These are phyloP conservation scores for Eucalyptus dawsonii DNA, from an alignment of 345 rosid genomes.

Conservation along the genomic window DNA sequence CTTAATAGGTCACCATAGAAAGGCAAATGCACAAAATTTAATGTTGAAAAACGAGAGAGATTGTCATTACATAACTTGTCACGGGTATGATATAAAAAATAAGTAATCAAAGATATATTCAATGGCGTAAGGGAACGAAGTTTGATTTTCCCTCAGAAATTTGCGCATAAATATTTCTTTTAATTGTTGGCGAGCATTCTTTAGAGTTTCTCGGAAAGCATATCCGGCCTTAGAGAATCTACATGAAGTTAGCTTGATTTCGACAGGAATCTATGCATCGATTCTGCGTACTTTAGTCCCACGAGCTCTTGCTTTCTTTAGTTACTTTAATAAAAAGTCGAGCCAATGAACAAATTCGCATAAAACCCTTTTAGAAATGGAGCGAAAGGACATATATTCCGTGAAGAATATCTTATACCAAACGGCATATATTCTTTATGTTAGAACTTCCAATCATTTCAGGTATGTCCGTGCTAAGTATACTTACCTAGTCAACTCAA, in stretches of 20 bases:
- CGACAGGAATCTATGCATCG: neutral
- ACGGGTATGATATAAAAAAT: neutral
- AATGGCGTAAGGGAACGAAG: neutral
- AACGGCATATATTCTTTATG: neutral
- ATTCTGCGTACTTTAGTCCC: neutral
- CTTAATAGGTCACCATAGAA: neutral
- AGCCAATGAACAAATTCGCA: neutral
- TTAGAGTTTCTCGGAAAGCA: neutral
- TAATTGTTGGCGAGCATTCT: neutral
- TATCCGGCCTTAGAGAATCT: neutral
- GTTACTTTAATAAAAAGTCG: neutral
- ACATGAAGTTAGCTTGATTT: neutral
- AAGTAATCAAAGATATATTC: neutral
- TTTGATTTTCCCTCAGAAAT: neutral
- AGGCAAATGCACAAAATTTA: neutral
- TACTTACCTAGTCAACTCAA: neutral
- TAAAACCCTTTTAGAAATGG: neutral
- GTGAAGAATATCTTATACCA: neutral
- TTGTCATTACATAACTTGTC: neutral
- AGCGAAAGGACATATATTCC: neutral
- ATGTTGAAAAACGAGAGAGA: neutral
- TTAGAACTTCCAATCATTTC: neutral
- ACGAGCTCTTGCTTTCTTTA: neutral
- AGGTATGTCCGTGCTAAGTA: too few relatives aligned
- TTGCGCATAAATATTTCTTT: neutral